Percentiles rank a stretch among this genome's conserved stretches.
These are phyloP conservation scores for Boletus bicolor DNA, from an alignment of 768 basidiomycete species.

Conservation along the genomic window DNA sequence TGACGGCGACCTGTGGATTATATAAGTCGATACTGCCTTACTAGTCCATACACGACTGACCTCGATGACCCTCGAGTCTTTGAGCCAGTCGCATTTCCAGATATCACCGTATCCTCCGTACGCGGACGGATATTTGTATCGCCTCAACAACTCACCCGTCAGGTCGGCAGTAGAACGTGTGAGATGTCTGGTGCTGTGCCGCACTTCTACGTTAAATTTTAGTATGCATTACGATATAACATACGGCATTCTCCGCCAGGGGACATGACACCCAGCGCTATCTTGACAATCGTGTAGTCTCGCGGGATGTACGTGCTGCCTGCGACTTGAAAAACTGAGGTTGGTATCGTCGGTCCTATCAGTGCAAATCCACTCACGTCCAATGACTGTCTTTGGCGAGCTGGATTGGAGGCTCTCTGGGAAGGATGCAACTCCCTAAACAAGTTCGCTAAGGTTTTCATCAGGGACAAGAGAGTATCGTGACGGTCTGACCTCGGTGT, in stretches of 20 bases:
- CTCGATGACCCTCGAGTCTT: constrained; percentile 16
- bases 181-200: neutral
- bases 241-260: constrained; percentile 1
- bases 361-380: neutral
- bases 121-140: constrained; percentile 20
- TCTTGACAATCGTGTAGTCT: neutral
- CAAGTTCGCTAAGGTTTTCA: neutral
- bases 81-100: constrained; percentile 25
- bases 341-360: neutral
- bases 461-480: neutral
- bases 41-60: constrained; percentile 6
- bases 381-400: neutral
- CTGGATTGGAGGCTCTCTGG: neutral
- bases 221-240: neutral
- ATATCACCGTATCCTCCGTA: constrained; percentile 24
- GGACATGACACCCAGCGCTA: neutral
- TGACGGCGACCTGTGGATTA: constrained; percentile 24
- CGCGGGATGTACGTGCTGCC: neutral
- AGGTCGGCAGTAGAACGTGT: constrained; percentile 10
- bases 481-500: neutral
- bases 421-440: neutral
- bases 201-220: neutral
- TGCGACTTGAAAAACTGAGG: neutral
- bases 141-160: constrained; percentile 10
- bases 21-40: neutral